Conservation (phyloP, 345 rosid genomes). For the Iberis pinnata region DNA sequence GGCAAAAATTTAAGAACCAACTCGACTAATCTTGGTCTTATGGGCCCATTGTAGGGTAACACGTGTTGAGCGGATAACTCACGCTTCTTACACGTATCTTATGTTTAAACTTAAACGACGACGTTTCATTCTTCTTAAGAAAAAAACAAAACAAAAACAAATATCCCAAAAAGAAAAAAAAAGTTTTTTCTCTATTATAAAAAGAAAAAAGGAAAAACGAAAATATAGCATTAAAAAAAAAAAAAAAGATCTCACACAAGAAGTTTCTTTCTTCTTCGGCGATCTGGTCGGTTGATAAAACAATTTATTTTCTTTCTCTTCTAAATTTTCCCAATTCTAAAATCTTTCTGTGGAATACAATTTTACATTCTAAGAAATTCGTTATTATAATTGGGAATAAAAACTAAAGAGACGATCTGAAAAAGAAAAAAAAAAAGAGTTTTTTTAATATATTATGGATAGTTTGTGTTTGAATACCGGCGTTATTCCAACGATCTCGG, state of each 20-base stretch:
- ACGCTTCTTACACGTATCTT: slow-evolving; percentile 23
- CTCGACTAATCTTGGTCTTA: not conserved
- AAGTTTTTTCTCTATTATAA: slow-evolving; percentile 5
- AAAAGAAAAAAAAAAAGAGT: not conserved
- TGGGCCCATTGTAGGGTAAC: slow-evolving; percentile 21
- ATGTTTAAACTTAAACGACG: too few relatives aligned
- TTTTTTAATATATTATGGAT: slow-evolving; percentile 37
- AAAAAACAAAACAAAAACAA: not conserved
- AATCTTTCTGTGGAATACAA: slow-evolving; percentile 21
- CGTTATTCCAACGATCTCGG: slow-evolving; percentile 48
- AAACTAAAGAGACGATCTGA: not conserved
- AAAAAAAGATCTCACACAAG: slow-evolving; percentile 3
- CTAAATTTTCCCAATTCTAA: slow-evolving; percentile 23
- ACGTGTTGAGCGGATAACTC: slow-evolving; percentile 25
- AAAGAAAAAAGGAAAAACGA: slow-evolving; percentile 7
- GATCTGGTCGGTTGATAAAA: slow-evolving; percentile 27
- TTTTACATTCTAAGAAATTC: slow-evolving; percentile 22
- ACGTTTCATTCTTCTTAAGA: not conserved
- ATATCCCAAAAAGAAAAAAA: slow-evolving; percentile 2
- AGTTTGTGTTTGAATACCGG: slow-evolving; percentile 46
- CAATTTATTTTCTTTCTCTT: not conserved
- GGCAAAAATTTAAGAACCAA: slow-evolving; percentile 21
- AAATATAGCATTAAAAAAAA: slow-evolving; percentile 25
- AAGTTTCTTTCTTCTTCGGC: slow-evolving; percentile 7
- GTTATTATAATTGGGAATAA: slow-evolving; percentile 2